Evolutionary conservation across 169 alveolate species (phyloP).

Genomic region (Cyclospora cayetanensis): DNA sequence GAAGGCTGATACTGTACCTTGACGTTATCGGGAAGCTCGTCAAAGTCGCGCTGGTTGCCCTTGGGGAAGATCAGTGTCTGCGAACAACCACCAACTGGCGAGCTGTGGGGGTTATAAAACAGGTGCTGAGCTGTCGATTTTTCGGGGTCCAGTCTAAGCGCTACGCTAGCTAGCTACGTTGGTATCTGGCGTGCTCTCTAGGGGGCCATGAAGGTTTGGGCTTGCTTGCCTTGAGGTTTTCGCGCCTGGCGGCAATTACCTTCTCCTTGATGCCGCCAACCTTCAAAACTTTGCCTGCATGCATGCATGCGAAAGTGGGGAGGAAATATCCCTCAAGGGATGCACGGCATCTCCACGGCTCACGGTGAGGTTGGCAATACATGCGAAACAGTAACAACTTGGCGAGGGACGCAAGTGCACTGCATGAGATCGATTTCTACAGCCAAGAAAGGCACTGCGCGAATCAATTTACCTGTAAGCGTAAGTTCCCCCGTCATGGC

Average conservation of each 20-base stretch:
- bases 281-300: conserved; percentile 89
- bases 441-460: no score
- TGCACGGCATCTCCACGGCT: no score
- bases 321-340: no score
- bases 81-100: neutral
- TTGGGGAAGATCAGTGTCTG: conserved; percentile 70
- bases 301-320: conserved; percentile 88
- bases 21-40: conserved; percentile 62
- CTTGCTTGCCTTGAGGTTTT: conserved; percentile 80
- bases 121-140: neutral
- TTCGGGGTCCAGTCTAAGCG: no score
- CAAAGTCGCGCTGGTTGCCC: conserved; percentile 65
- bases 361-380: no score
- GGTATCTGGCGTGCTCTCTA: neutral
- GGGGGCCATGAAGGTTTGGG: neutral
- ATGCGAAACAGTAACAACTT: no score
- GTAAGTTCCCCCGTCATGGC: conserved; percentile 98
- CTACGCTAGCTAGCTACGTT: neutral
- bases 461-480: conserved; percentile 83
- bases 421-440: no score
- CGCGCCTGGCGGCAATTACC: conserved; percentile 92
- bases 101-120: neutral
- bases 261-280: conserved; percentile 96
- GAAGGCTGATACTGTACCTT: conserved; percentile 31
- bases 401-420: no score